Percentiles rank a stretch among this genome's conserved stretches.
Evolutionary conservation across 371 early-diverging fungal genomes (phyloP).

Genomic region (Syncephalastrum racemosum): DNA sequence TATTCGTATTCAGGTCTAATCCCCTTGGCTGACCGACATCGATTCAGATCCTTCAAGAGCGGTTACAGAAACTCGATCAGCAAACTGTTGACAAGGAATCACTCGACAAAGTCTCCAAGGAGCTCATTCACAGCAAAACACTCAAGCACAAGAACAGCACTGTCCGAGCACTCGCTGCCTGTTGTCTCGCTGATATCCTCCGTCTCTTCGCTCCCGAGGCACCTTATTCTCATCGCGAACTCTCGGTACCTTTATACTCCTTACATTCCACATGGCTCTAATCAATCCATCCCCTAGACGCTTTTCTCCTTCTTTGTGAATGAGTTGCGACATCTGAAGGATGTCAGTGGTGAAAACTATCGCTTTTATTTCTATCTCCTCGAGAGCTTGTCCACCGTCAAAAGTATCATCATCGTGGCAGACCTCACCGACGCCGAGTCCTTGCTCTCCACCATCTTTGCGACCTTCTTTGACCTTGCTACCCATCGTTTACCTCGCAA

Average conservation of each 20-base stretch:
- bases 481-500: conserved; percentile 62
- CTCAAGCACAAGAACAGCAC: conserved; percentile 77
- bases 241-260: conserved; percentile 53
- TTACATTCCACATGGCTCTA: background rate
- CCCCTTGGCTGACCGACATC: background rate
- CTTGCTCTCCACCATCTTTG: conserved; percentile 25
- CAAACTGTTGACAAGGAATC: conserved; percentile 41
- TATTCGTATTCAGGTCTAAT: background rate
- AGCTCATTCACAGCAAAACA: conserved; percentile 68
- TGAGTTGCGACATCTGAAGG: conserved; percentile 67
- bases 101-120: conserved; percentile 61
- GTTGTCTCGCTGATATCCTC: conserved; percentile 91
- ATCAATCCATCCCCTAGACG: conserved; percentile 35
- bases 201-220: conserved; percentile 92
- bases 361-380: conserved; percentile 78
- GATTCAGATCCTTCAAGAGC: conserved; percentile 28
- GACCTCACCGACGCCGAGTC: conserved; percentile 35
- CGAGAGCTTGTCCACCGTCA: conserved; percentile 84
- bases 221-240: conserved; percentile 74
- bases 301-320: conserved; percentile 80
- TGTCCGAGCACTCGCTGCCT: conserved; percentile 75
- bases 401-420: conserved; percentile 72
- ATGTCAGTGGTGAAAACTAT: conserved; percentile 59
- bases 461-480: conserved; percentile 8
- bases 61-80: conserved; percentile 35